Base-by-base conservation (phyloP, 371 early-diverging fungal genomes). In the Mucor mucedo region DNA sequence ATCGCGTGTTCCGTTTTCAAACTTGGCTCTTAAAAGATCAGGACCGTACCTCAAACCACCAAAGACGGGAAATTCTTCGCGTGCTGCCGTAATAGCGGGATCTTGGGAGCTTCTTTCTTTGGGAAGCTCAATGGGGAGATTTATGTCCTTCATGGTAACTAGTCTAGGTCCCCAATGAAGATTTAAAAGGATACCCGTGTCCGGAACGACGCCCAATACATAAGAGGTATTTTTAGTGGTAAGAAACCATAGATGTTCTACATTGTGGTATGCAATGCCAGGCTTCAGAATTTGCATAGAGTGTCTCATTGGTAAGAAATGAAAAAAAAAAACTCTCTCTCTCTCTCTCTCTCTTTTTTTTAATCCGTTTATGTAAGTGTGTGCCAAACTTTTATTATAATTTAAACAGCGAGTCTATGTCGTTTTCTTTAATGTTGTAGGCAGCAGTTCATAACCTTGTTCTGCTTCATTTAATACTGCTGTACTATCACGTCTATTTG, bases 31-130 rank as follows among this genome's bases (percentile, higher is more conserved):
- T 6, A 79, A 52, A 1, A 60, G 58, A 29, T 62, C 66, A n/a
- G 69, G 65, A 5, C 77, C 73, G 55, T 69, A 79, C 0, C 80
- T 68, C 32, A 79, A 58, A 2, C 80, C 80, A 27, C 80, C 80
- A 68, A 76, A 79, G 0, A 60, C 71, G 14, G 80, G 80, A 14
- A 65, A 66, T 52, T 77, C 80, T 61, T 79, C 80, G 4, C 49
- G n/a, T 0, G 75, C 73, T 11, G 65, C 44, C 4, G 73, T 79
- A 1, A 77, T 48, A 2, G 70, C 47, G 2, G 80, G 75, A 40
- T 75, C 75, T 58, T 80, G 77, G 0, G 73, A 71, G 2, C 63
- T 60, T 45, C 65, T 27, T 54, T 56, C 54, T 10, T 40, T 7
- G 6, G 67, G 41, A 3, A 65, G 9, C 3, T 29, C 49, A 3